These are phyloP conservation scores for Rhodotorula babjevae DNA, from an alignment of 768 basidiomycete genomes.

Conservation along the genomic window DNA sequence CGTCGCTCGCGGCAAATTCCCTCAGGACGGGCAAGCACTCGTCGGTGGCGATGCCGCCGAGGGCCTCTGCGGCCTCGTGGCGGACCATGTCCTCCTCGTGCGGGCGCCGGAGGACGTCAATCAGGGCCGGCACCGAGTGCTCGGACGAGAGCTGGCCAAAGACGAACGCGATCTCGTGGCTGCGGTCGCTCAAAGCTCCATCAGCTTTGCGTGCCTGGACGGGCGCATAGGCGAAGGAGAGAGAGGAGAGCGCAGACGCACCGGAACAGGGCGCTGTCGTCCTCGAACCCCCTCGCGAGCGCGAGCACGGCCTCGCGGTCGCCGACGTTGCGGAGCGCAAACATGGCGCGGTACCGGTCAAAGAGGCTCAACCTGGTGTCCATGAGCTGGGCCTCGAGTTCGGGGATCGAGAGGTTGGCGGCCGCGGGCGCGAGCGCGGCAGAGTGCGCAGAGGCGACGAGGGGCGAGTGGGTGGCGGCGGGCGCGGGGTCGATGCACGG, in stretches of 20 bases:
- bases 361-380: constrained; percentile 69
- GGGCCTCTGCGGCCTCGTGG: constrained; percentile 95
- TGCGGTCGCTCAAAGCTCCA: constrained; percentile 49
- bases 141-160: constrained; percentile 90
- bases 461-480: constrained; percentile 48
- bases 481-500: constrained; percentile 88
- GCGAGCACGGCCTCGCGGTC: constrained; percentile 79
- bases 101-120: constrained; percentile 67
- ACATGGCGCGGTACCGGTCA: constrained; percentile 96
- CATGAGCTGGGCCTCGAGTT: constrained; percentile 62
- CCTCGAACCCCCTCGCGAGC: constrained; percentile 81
- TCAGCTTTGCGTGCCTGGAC: neutral
- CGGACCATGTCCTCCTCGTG: constrained; percentile 92
- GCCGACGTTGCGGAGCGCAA: constrained; percentile 79
- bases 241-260: constrained; percentile 47
- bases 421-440: constrained; percentile 42
- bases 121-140: constrained; percentile 77
- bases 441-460: constrained; percentile 49
- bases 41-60: constrained; percentile 92
- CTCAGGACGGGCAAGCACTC: constrained; percentile 81
- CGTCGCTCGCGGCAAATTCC: constrained; percentile 72
- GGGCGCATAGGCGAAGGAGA: neutral
- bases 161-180: constrained; percentile 97
- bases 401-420: constrained; percentile 48
- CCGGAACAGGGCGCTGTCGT: constrained; percentile 91